These are phyloP conservation scores for Diaporthe sp. DNA, from an alignment of 2,329 filamentous ascomycete species.

Conservation along the genomic window DNA sequence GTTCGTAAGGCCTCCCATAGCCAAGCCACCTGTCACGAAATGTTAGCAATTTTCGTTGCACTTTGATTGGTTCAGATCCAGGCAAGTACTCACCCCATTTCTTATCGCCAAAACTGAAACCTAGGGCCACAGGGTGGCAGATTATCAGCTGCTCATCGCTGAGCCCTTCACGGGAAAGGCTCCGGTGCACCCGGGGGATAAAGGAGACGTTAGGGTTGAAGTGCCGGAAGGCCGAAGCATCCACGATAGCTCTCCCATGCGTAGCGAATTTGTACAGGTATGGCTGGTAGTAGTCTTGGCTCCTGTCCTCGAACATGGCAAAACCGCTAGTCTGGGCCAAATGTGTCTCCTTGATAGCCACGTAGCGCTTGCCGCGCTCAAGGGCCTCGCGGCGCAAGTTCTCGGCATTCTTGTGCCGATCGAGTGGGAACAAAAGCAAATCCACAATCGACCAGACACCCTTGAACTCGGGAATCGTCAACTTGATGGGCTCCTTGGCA, in stretches of 20 bases:
- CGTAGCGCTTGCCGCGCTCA: neutral
- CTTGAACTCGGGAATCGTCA: neutral
- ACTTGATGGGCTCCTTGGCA: neutral
- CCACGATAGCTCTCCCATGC: neutral
- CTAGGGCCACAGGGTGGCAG: neutral
- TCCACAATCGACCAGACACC: neutral
- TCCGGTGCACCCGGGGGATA: neutral
- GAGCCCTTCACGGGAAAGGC: neutral
- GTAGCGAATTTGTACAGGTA: neutral
- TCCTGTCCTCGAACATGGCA: neutral
- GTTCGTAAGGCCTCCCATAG: neutral
- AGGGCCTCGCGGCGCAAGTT: neutral
- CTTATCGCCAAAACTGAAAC: neutral
- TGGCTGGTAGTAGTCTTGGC: neutral
- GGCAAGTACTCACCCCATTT: neutral
- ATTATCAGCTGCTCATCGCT: neutral
- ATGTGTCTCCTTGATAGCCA: neutral
- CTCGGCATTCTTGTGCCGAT: neutral
- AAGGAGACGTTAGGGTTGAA: neutral
- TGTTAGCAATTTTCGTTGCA: neutral
- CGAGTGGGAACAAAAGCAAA: neutral
- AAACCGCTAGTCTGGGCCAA: neutral
- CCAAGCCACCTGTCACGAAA: neutral
- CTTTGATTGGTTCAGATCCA: accelerated
- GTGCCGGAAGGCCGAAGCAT: neutral